These are phyloP conservation scores for Arachis hypogaea DNA, from an alignment of 306 rosid genomes.

Conservation along the genomic window DNA sequence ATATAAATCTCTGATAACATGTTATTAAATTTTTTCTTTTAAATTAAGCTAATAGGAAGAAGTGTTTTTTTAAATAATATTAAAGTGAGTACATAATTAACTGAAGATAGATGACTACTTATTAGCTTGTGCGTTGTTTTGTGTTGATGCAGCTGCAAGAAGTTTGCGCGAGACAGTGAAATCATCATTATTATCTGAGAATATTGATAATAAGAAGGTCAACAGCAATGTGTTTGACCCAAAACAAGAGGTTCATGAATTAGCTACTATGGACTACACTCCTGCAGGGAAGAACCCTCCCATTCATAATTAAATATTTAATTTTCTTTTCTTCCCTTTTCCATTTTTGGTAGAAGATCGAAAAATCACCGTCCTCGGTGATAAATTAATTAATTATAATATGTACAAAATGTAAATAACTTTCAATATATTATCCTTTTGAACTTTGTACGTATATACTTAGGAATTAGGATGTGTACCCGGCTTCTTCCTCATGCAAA, in stretches of 20 bases:
- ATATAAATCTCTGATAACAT: no score
- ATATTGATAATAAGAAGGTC: constrained; percentile 8
- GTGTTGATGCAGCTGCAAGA: no score
- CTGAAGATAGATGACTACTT: neutral
- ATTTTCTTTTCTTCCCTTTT: neutral
- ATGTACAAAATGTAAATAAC: neutral
- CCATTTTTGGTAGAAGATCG: constrained; percentile 25
- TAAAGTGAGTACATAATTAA: no score
- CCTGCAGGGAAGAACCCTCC: constrained; percentile 83
- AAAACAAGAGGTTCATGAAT: constrained; percentile 47
- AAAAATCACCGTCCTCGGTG: constrained; percentile 2
- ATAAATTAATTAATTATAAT: neutral
- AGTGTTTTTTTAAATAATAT: no score
- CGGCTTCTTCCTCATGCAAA: neutral
- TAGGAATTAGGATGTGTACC: no score
- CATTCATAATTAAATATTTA: constrained; percentile 60
- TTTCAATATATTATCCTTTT: neutral
- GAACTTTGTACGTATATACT: neutral
- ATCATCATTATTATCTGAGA: no score
- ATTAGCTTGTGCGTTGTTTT: no score
- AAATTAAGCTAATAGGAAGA: no score
- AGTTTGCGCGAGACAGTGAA: no score
- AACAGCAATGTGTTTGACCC: constrained; percentile 9
- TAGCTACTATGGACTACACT: constrained; percentile 71
- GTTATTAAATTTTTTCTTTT: no score